Evolutionary conservation across 768 basidiomycete genomes (phyloP), one percentile per base, ranked within the genome.

Genomic region (Cyclocybe cylindracea): DNA sequence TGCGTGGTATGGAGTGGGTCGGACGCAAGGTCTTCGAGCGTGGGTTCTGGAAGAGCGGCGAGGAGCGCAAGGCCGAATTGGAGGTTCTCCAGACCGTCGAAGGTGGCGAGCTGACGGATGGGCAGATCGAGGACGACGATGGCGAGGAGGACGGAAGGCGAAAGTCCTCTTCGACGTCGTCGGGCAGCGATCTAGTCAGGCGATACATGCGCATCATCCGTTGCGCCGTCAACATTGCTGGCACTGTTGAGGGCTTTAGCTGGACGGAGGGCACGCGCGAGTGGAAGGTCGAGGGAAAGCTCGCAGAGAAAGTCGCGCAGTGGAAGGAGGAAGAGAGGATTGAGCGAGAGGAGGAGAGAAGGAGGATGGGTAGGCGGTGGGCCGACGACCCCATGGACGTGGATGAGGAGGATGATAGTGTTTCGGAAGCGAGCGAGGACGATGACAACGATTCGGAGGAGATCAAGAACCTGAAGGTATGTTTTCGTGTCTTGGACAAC

Each of bases 1-100:
- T 98, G 58, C 81, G 97, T 32, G 97, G 97, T 1, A 92, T 95
- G 86, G 94, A 94, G 60, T 99, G 97, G 97, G 87, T 92, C 3
- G 89, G 91, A 5, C 78, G 92, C 52, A 83, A 84, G 54, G 86
- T 98, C 11, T 98, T 89, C 65, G 94, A 96, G 66, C 84, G 91
- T 37, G 96, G 95, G 0, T 98, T 87, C 66, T 99, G 97, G 97
- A 91, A 88, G 64, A 75, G 76, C n/a, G 81, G 80, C 32, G 87
- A 86, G 46, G 85, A 86, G 50, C 76, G 79, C 37, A 68, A 69
- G 54, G 70, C 73, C 0, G 96, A 98, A 74, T 77, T 91, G 48
- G 94, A 94, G 61, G 86, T 94, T 1, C 75, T 96, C 43, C 79
- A 88, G 46, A 70, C 78, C 48, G 73, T 77, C 8, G 85, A 90